Base-by-base conservation (phyloP, 306 rosid genomes). In the Arachis stenosperma region DNA sequence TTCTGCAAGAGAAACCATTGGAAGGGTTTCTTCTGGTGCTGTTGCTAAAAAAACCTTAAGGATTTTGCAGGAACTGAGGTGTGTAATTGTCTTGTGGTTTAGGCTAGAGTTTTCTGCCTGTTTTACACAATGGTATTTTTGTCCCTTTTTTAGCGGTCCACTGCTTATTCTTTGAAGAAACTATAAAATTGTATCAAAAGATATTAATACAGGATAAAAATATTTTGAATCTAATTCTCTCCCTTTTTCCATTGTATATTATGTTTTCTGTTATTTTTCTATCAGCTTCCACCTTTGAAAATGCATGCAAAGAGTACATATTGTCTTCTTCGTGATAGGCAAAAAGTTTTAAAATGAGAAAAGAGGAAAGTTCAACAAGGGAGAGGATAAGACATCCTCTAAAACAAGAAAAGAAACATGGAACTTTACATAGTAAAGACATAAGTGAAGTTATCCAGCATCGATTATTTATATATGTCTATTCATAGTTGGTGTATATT, bases 51-150 rank as follows among this genome's bases (percentile, higher is more conserved):
- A n/a, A n/a, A n/a, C n/a, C n/a, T n/a, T n/a, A n/a, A n/a, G n/a
- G n/a, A n/a, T n/a, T n/a, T n/a, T n/a, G n/a, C n/a, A n/a, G n/a
- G n/a, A n/a, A n/a, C n/a, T n/a, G n/a, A n/a, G n/a, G n/a, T n/a
- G n/a, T n/a, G n/a, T 30, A 65, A 55, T 77, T 66, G 58, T 63
- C 42, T 72, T 42, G 37, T 44, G 50, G 55, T 75, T 69, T 41
- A 64, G 63, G 52, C 61, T 30, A 54, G 30, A 57, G 47, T 60
- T 68, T 61, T 64, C 58, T 51, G 67, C 17, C 63, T 61, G 14
- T 44, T 44, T 17, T 27, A 56, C 48, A 10, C 41, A 17, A 9
- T 54, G n/a, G 52, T 41, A 48, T 61, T 14, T 13, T 47, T 73
- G 9, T 5, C 57, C 2, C 37, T 53, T 3, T 33, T 43, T 42